Conservation (phyloP, 2,329 filamentous ascomycete species). For the Tolypocladium ovalisporum region DNA sequence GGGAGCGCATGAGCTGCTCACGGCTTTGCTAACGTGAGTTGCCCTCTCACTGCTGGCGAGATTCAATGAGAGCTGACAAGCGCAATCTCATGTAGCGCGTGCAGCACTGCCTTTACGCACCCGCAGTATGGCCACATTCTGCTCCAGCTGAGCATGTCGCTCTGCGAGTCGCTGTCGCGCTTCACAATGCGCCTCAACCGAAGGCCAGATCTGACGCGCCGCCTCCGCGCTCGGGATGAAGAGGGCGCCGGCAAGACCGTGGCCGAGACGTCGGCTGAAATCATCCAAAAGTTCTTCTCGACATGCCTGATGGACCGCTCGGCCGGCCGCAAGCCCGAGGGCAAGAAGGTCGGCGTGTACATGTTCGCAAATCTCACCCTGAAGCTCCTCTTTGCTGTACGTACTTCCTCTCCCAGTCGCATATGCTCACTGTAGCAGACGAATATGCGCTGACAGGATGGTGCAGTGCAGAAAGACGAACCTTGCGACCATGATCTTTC, state of each 20-base stretch:
- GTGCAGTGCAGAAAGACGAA: constrained; percentile 65
- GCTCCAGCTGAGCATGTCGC: constrained; percentile 70
- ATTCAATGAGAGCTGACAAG: not conserved
- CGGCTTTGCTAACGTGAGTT: constrained; percentile 61
- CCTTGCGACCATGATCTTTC: constrained; percentile 79
- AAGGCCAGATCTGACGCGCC: constrained; percentile 63
- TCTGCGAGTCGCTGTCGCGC: constrained; percentile 69
- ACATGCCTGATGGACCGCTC: constrained; percentile 77
- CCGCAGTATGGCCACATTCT: constrained; percentile 71
- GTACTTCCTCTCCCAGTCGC: constrained; percentile 10
- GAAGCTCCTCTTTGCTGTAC: constrained; percentile 73
- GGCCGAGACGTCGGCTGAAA: constrained; percentile 79
- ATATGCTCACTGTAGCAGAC: not conserved
- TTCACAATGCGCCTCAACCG: constrained; percentile 78
- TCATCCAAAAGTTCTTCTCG: constrained; percentile 82
- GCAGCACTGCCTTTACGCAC: constrained; percentile 71
- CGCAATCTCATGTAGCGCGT: constrained; percentile 46
- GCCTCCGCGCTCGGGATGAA: constrained; percentile 48
- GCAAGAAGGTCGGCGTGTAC: constrained; percentile 82
- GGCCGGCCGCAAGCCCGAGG: constrained; percentile 59
- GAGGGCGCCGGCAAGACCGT: constrained; percentile 63
- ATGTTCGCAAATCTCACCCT: constrained; percentile 84
- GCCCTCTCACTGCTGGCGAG: not conserved
- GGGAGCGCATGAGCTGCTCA: constrained; percentile 64
- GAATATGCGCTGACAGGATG: not conserved